Evolutionary conservation across 768 basidiomycete species (phyloP).

Genomic region (Pholiota molesta): DNA sequence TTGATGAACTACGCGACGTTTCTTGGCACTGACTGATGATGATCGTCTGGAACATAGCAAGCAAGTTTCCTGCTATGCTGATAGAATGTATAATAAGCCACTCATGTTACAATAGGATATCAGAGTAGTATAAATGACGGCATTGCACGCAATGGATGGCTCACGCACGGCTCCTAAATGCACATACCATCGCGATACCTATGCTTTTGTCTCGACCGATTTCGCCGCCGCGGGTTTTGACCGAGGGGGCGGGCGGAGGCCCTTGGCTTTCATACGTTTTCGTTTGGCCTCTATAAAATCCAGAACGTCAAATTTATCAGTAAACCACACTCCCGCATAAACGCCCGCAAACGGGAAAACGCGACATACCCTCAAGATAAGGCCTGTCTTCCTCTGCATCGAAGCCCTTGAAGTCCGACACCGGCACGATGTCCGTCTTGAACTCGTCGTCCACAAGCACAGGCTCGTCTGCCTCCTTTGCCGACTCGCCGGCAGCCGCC

Average conservation of each 20-base stretch:
- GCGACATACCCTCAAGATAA: slow-evolving; percentile 75
- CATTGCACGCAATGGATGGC: neutral
- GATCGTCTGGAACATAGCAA: neutral
- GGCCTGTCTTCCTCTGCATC: slow-evolving; percentile 76
- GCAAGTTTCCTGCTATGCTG: too few relatives aligned
- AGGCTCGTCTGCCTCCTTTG: slow-evolving; percentile 31
- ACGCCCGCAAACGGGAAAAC: neutral
- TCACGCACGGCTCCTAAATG: neutral
- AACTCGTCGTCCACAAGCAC: slow-evolving; percentile 34
- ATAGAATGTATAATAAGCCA: neutral
- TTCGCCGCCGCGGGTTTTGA: slow-evolving; percentile 31
- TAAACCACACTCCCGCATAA: slow-evolving; percentile 1
- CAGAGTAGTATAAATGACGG: neutral
- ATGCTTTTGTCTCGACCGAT: slow-evolving; percentile 30
- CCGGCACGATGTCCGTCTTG: slow-evolving; percentile 25
- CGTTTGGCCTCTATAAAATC: slow-evolving; percentile 64
- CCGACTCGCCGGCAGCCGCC: slow-evolving; percentile 26
- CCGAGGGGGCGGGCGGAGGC: slow-evolving; percentile 66
- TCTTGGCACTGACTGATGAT: neutral
- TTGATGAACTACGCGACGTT: too few relatives aligned
- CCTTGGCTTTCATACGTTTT: slow-evolving; percentile 75
- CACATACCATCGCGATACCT: slow-evolving; percentile 10
- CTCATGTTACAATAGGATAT: neutral
- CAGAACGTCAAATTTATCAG: slow-evolving; percentile 10
- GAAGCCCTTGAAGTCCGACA: slow-evolving; percentile 52